These are phyloP conservation scores for Selaginella tamariscina DNA, from an alignment of 75 land plant species.

Conservation along the genomic window DNA sequence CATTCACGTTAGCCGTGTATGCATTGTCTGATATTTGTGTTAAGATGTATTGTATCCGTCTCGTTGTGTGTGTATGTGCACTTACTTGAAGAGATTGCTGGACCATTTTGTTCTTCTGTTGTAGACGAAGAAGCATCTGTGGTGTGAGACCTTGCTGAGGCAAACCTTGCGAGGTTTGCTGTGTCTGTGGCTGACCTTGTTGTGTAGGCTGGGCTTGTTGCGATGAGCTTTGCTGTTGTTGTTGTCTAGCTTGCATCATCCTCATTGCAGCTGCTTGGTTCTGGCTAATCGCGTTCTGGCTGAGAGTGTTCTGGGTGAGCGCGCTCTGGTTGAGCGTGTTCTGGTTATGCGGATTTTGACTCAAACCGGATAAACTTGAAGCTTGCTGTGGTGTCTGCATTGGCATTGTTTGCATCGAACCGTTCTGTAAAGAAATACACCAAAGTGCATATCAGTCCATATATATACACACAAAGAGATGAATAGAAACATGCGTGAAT, in stretches of 20 bases:
- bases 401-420: not conserved
- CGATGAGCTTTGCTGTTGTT: conserved; percentile 28
- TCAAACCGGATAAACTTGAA: not conserved
- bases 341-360: too few species aligned
- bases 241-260: conserved; percentile 8
- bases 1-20: too few species aligned
- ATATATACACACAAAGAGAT: too few species aligned
- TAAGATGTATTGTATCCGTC: too few species aligned
- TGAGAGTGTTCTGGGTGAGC: too few species aligned
- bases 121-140: conserved; percentile 35
- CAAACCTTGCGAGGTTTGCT: conserved; percentile 37
- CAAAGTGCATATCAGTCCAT: too few species aligned
- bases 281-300: too few species aligned
- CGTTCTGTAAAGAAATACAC: not conserved
- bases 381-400: not conserved
- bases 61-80: too few species aligned
- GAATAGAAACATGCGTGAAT: too few species aligned
- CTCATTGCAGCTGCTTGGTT: not conserved
- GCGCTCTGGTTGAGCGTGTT: too few species aligned
- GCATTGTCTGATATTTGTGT: too few species aligned
- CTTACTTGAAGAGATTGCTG: conserved; percentile 19
- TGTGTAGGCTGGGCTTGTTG: conserved; percentile 11
- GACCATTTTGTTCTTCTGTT: conserved; percentile 22
- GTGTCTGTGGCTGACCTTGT: not conserved
- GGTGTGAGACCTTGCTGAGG: conserved; percentile 33